Evolutionary conservation across 78 protist genomes (phyloP).

Genomic region (Paratrimastix pyriformis): DNA sequence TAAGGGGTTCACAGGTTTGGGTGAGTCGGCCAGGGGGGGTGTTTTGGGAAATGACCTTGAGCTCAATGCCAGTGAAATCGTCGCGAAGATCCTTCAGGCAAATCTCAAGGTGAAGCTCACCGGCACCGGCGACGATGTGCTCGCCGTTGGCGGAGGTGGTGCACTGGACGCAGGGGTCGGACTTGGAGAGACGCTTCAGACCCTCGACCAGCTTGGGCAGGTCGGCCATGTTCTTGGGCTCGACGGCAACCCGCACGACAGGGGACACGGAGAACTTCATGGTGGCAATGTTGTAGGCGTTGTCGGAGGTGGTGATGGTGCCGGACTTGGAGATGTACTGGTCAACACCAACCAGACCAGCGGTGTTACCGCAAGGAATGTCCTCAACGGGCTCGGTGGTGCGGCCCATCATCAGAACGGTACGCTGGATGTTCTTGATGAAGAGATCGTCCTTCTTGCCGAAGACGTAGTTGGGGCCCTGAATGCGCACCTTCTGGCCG

Average conservation of each 20-base stretch:
- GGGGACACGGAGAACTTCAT: conserved; percentile 99
- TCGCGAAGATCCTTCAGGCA: conserved; percentile 96
- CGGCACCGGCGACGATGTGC: conserved; percentile 99
- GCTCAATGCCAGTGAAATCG: conserved; percentile 72
- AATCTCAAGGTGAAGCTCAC: conserved; percentile 97
- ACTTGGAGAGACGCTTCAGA: conserved; percentile 85
- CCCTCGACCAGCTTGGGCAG: conserved; percentile 98
- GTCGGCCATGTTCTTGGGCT: conserved; percentile 88
- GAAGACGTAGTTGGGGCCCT: conserved; percentile 90
- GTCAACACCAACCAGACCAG: conserved; percentile 95
- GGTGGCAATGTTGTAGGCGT: conserved; percentile 69
- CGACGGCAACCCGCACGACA: conserved; percentile 99
- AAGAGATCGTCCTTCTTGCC: conserved; percentile 90
- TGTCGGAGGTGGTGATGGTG: conserved; percentile 85
- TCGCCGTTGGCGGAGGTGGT: conserved; percentile 91
- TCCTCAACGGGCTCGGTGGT: conserved; percentile 74
- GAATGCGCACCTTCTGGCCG: conserved; percentile 89
- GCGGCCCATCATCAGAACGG: conserved; percentile 98
- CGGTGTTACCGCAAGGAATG: conserved; percentile 92
- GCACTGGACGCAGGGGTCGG: conserved; percentile 83
- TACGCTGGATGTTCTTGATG: conserved; percentile 92
- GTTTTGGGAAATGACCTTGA: too few species aligned
- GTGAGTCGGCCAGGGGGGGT: too few species aligned
- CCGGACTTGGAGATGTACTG: conserved; percentile 95
- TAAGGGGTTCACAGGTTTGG: too few species aligned